These are phyloP conservation scores for Rhizophagus sp. DNA, from an alignment of 192 early-diverging fungal species.

Conservation along the genomic window DNA sequence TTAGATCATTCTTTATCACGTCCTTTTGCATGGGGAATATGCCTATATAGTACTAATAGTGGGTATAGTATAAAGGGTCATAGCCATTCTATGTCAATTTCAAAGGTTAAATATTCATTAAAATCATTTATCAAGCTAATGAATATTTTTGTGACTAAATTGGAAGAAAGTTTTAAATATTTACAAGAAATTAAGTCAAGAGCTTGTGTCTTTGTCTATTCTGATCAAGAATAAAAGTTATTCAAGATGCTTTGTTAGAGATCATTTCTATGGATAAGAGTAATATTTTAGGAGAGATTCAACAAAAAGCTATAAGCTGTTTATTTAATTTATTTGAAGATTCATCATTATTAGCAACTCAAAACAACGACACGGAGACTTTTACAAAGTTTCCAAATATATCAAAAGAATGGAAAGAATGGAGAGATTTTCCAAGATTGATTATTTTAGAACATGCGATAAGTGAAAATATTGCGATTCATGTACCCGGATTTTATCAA, in stretches of 20 bases:
- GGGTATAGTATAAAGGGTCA: neutral
- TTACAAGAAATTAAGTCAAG: neutral
- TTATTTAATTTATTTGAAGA: too few relatives aligned
- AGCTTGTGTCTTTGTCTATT: constrained; percentile 28
- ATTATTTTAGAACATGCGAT: constrained; percentile 25
- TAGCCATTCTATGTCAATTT: neutral
- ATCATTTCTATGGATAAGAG: neutral
- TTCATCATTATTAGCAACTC: neutral
- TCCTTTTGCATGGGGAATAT: constrained; percentile 24
- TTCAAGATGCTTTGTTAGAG: constrained; percentile 17
- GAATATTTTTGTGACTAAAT: constrained; percentile 6
- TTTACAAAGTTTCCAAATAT: neutral
- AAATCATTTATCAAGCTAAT: neutral
- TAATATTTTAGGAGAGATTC: neutral
- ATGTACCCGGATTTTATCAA: constrained; percentile 29
- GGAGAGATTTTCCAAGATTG: constrained; percentile 20
- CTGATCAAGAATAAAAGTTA: constrained; percentile 12
- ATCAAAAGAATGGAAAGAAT: too few relatives aligned
- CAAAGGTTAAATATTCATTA: neutral
- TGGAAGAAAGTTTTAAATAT: neutral
- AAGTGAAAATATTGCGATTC: constrained; percentile 32
- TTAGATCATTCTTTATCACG: neutral
- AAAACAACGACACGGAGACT: too few relatives aligned
- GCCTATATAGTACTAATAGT: neutral
- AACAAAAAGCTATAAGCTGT: neutral